Evolutionary conservation across 169 alveolate species (phyloP).

Genomic region (Eimeria mitis): DNA sequence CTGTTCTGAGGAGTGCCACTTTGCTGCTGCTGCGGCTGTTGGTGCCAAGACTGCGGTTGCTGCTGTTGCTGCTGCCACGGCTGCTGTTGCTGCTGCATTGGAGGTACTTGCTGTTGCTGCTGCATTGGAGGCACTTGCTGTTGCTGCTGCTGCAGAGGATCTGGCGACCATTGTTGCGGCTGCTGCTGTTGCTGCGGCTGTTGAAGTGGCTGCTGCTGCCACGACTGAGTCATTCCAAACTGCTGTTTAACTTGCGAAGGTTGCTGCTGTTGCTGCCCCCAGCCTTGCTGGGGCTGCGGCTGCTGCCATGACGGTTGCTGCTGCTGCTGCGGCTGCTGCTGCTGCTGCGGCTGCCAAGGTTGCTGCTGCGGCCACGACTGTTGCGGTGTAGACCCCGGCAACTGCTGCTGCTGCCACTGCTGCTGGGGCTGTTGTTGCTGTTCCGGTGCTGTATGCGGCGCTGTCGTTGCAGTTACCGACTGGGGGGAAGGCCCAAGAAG

Average conservation of each 20-base stretch:
- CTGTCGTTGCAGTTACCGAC: conserved; percentile 15
- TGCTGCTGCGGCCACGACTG: conserved; percentile 62
- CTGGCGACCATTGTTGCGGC: conserved; percentile 30
- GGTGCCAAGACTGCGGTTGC: conserved; percentile 49
- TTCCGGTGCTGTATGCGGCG: conserved; percentile 32
- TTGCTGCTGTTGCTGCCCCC: conserved; percentile 43
- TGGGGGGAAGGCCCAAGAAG: conserved; percentile 54
- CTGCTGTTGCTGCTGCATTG: conserved; percentile 40
- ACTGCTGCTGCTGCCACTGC: conserved; percentile 48
- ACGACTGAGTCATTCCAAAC: conserved; percentile 7
- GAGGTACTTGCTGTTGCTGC: conserved; percentile 63
- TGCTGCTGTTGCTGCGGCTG: conserved; percentile 43
- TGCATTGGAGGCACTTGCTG: conserved; percentile 35
- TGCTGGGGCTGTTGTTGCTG: conserved; percentile 62
- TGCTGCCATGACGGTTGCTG: conserved; percentile 59
- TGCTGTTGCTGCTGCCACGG: conserved; percentile 44
- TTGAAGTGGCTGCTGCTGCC: conserved; percentile 35
- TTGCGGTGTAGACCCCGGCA: conserved; percentile 17
- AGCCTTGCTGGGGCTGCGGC: conserved; percentile 40
- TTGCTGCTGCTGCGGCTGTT: conserved; percentile 70
- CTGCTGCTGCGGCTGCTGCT: conserved; percentile 33
- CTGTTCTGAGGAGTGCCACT: conserved; percentile 7
- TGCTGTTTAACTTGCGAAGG: conserved; percentile 33
- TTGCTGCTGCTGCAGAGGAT: conserved; percentile 43
- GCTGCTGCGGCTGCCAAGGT: conserved; percentile 6